These are phyloP conservation scores for Oryza nivara DNA, from an alignment of 176 grass and related monocot genomes.

Conservation along the genomic window DNA sequence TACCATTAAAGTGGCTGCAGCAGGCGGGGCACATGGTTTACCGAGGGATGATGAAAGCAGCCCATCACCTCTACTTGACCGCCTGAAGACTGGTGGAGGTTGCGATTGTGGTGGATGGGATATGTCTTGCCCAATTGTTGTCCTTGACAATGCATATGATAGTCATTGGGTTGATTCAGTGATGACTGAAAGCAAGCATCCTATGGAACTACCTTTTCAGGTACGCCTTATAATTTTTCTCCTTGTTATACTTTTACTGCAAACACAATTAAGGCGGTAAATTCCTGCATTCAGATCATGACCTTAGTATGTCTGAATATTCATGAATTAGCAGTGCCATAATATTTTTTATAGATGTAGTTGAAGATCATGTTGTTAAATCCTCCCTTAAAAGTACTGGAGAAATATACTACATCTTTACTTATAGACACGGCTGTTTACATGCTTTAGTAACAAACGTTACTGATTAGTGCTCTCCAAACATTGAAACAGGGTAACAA, in stretches of 20 bases:
- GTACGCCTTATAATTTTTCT: constrained; percentile 49
- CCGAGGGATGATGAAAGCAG: constrained; percentile 66
- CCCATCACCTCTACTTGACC: constrained; percentile 79
- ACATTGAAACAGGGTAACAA: constrained; percentile 79
- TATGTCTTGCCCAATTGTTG: constrained; percentile 91
- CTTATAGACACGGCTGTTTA: constrained; percentile 5
- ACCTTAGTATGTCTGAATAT: background rate
- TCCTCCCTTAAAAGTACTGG: background rate
- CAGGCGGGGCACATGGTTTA: constrained; percentile 76
- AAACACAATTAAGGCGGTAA: background rate
- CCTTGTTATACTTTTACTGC: background rate
- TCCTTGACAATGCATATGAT: constrained; percentile 68
- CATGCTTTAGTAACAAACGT: background rate
- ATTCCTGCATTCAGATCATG: background rate
- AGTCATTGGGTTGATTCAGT: constrained; percentile 54
- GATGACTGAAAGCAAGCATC: constrained; percentile 60
- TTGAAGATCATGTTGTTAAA: background rate
- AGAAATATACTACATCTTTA: background rate
- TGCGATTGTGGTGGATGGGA: constrained; percentile 98
- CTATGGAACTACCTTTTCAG: constrained; percentile 71
- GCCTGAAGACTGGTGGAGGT: constrained; percentile 79
- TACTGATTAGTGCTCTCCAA: constrained; percentile 11
- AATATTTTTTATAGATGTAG: background rate
- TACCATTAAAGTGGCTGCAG: constrained; percentile 63
- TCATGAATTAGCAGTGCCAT: background rate